phyloP scores from a whole-genome alignment of 169 alveolate species.

The Plasmodium chabaudi region DNA sequence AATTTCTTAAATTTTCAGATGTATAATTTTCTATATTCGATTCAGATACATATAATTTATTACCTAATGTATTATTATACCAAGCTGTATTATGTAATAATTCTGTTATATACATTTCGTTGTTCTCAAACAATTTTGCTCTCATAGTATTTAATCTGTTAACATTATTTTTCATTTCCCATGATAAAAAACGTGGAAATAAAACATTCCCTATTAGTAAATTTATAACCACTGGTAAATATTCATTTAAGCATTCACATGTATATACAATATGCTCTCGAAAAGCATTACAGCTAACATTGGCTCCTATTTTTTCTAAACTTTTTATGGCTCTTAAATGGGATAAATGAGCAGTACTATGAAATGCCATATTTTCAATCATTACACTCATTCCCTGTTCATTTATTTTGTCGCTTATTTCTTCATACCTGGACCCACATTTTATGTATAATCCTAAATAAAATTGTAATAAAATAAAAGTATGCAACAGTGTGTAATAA shows the following conservation, averaged over 20 bases:
- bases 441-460: conserved; percentile 84
- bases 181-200: conserved; percentile 89
- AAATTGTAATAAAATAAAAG: conserved; percentile 4
- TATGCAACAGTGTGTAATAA: too few species aligned
- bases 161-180: conserved; percentile 88
- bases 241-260: conserved; percentile 88
- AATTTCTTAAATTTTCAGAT: conserved; percentile 87
- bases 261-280: conserved; percentile 86
- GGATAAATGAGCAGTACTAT: conserved; percentile 91
- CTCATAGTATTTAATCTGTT: conserved; percentile 80
- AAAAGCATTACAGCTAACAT: conserved; percentile 83
- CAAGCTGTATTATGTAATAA: conserved; percentile 90
- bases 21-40: conserved; percentile 82
- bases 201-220: conserved; percentile 90
- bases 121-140: conserved; percentile 78
- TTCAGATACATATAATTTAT: conserved; percentile 81
- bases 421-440: conserved; percentile 89
- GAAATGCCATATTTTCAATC: conserved; percentile 90
- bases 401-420: conserved; percentile 70
- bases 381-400: conserved; percentile 89
- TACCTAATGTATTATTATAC: conserved; percentile 92
- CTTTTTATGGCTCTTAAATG: conserved; percentile 90
- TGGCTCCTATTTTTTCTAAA: conserved; percentile 90
- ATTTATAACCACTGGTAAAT: conserved; percentile 87
- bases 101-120: conserved; percentile 88